Evolutionary conservation across 441 rosid species (phyloP).

Genomic region (Pelargonium fulgidum): DNA sequence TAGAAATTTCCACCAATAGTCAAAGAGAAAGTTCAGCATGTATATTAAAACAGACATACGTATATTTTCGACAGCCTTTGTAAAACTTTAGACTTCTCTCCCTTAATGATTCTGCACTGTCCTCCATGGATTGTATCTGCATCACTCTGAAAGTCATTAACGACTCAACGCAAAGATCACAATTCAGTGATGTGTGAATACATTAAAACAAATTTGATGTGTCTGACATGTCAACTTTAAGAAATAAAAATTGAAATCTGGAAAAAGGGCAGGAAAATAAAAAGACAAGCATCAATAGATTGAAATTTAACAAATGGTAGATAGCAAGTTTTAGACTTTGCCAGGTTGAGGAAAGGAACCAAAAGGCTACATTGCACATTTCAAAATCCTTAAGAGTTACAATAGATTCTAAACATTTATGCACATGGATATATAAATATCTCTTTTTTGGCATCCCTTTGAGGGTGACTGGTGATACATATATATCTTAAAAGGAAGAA

Average conservation of each 20-base stretch:
- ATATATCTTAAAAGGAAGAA: neutral
- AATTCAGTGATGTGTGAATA: neutral
- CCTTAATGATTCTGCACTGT: slow-evolving; percentile 72
- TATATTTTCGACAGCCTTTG: slow-evolving; percentile 97
- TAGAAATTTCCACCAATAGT: neutral
- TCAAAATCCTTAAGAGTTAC: neutral
- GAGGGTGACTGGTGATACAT: neutral
- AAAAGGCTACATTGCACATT: neutral
- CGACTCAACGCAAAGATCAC: neutral
- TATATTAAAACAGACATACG: slow-evolving; percentile 42
- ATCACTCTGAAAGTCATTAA: slow-evolving; percentile 19
- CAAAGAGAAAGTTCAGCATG: neutral
- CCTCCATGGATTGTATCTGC: slow-evolving; percentile 91
- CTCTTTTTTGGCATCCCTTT: neutral
- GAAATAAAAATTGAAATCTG: neutral
- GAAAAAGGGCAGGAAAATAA: neutral
- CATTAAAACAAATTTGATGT: neutral
- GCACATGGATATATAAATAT: neutral
- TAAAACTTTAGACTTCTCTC: slow-evolving; percentile 90
- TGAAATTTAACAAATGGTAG: neutral
- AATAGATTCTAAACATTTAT: neutral
- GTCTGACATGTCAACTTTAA: neutral
- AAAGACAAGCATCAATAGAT: neutral
- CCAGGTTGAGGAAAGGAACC: neutral
- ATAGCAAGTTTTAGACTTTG: neutral